Conservation (phyloP, 1,284 basidiomycete species). For the Irpex sp. region DNA sequence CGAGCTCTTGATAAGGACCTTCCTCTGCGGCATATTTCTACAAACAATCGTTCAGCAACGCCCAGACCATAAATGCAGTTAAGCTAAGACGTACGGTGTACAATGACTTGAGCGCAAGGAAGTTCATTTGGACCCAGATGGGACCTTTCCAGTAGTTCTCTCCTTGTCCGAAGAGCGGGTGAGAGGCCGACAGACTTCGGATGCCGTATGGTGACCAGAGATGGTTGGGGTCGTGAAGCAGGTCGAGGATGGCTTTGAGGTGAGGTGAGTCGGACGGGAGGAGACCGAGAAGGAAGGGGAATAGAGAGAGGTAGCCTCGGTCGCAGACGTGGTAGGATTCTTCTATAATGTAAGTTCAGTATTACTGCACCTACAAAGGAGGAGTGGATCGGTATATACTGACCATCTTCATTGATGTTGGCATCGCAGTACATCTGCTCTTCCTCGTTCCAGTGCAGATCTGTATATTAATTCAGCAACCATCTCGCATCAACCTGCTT, state of each 20-base stretch:
- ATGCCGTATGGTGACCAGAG: conserved; percentile 91
- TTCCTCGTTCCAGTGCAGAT: conserved; percentile 91
- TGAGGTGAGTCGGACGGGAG: conserved; percentile 75
- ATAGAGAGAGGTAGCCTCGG: conserved; percentile 89
- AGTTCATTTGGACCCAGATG: conserved; percentile 97
- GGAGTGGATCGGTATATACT: conserved; percentile 12
- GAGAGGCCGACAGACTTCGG: conserved; percentile 79
- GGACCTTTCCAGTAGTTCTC: conserved; percentile 98
- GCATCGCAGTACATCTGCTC: conserved; percentile 92
- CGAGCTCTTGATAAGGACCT: conserved; percentile 79
- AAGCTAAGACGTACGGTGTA: conserved; percentile 51
- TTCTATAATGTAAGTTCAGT: conserved; percentile 43
- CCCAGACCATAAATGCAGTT: too few relatives aligned
- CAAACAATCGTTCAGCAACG: neutral
- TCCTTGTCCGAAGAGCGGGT: conserved; percentile 85
- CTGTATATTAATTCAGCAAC: conserved; percentile 35
- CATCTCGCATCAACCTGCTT: neutral
- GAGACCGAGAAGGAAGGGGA: conserved; percentile 85
- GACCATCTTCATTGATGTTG: conserved; percentile 81
- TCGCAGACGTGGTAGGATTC: conserved; percentile 90
- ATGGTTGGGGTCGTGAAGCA: conserved; percentile 76
- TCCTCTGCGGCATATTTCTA: conserved; percentile 75
- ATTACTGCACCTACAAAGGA: neutral
- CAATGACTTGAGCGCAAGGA: conserved; percentile 76
- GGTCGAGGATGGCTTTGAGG: conserved; percentile 75